A percentile compares a stretch with the other conserved stretches of the same genome.
Conservation (phyloP, 2,329 filamentous ascomycete genomes). For the Pseudogymnoascus sp. region DNA sequence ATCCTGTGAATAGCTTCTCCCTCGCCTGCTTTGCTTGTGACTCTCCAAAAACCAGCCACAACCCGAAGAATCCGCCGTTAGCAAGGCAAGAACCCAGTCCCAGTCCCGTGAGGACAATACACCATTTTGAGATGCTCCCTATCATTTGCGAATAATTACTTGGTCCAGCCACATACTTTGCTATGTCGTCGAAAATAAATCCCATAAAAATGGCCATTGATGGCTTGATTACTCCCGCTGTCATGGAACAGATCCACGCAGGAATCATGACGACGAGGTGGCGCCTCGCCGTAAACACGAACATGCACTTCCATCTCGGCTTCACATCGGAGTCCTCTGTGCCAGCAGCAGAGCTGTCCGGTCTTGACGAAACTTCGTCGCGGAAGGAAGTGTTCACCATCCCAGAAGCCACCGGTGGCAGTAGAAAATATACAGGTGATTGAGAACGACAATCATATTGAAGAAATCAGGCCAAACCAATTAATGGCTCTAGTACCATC, state of each 20-base stretch:
- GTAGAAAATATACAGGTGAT: not conserved
- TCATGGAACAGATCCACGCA: constrained; percentile 48
- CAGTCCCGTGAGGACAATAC: constrained; percentile 54
- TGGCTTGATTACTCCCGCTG: constrained; percentile 57
- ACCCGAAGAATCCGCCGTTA: constrained; percentile 57
- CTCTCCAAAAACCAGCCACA: constrained; percentile 76
- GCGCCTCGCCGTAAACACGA: constrained; percentile 60
- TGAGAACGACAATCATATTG: not conserved
- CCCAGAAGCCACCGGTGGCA: not conserved
- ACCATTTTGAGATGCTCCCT: constrained; percentile 49
- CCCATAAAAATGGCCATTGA: constrained; percentile 64
- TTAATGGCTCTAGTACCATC: not conserved
- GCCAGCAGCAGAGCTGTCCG: not conserved
- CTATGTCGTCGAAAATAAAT: constrained; percentile 64
- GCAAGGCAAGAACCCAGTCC: constrained; percentile 60
- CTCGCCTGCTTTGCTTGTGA: constrained; percentile 64
- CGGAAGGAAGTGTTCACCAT: not conserved
- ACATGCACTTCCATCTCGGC: constrained; percentile 39
- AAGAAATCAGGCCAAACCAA: not conserved
- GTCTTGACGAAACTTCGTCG: not conserved
- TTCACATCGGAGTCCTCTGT: not conserved
- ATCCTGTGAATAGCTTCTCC: constrained; percentile 53
- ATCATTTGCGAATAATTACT: constrained; percentile 46
- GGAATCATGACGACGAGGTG: constrained; percentile 49
- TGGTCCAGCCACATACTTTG: constrained; percentile 52